A percentile compares a stretch with the other conserved stretches of the same genome.
Evolutionary conservation across 2,329 filamentous ascomycete genomes (phyloP).

Genomic region (Ceratocystis alfenasii): DNA sequence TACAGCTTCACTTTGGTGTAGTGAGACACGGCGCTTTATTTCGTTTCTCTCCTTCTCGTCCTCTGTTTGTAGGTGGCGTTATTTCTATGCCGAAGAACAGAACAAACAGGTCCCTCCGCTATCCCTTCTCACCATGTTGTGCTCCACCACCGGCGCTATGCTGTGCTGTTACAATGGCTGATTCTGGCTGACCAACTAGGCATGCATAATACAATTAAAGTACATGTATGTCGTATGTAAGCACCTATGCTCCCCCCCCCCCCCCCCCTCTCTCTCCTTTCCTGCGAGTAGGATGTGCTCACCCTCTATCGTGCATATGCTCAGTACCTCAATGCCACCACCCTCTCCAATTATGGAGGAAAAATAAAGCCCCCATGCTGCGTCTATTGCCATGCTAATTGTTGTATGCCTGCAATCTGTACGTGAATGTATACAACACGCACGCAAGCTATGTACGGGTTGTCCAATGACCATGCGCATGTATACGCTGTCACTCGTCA

Average conservation of each 20-base stretch:
- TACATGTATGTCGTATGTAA: not conserved
- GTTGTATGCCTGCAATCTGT: not conserved
- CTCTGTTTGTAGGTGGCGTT: not conserved
- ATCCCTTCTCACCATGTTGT: not conserved
- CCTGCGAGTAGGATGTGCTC: constrained; percentile 7
- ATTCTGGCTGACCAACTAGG: not conserved
- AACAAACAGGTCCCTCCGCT: not conserved
- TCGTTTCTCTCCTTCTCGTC: not conserved
- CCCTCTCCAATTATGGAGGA: not conserved
- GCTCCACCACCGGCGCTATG: not conserved
- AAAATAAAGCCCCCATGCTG: not conserved
- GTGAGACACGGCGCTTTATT: not conserved
- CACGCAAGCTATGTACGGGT: too few relatives aligned
- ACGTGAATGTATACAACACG: not conserved
- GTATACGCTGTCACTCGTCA: constrained; percentile 4
- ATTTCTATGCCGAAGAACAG: not conserved
- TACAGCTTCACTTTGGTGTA: not conserved
- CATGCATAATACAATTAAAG: not conserved
- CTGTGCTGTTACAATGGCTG: not conserved
- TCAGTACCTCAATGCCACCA: not conserved
- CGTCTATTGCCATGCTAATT: not conserved
- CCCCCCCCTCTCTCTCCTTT: not conserved
- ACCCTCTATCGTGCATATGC: constrained; percentile 8
- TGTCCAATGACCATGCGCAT: not conserved
- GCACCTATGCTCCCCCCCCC: not conserved